These are phyloP conservation scores for Calocera viscosa DNA, from an alignment of 768 basidiomycete genomes.

Conservation along the genomic window DNA sequence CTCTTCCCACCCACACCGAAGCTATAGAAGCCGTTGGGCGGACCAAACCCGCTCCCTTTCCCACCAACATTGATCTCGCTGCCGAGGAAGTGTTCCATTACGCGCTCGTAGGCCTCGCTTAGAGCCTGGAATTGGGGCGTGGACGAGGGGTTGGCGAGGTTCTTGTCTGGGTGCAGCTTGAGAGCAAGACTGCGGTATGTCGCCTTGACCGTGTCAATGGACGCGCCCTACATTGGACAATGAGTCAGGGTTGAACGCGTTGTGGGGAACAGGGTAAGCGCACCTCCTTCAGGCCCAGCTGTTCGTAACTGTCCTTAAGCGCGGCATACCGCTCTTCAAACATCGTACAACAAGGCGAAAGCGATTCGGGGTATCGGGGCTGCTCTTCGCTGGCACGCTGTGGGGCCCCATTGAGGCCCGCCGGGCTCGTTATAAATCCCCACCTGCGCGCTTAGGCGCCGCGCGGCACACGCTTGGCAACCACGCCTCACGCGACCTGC, in stretches of 20 bases:
- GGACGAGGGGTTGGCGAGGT: slow-evolving; percentile 49
- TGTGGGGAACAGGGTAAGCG: not conserved
- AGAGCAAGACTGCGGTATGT: slow-evolving; percentile 60
- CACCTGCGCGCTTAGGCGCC: not conserved
- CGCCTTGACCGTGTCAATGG: slow-evolving; percentile 51
- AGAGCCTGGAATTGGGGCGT: slow-evolving; percentile 58
- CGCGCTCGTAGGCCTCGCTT: slow-evolving; percentile 52
- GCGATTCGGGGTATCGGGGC: not conserved
- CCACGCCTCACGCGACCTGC: slow-evolving; percentile 7
- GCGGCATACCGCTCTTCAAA: not conserved
- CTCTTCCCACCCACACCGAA: not conserved
- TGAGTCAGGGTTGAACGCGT: slow-evolving; percentile 9
- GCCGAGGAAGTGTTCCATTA: slow-evolving; percentile 39
- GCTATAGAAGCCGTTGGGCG: slow-evolving; percentile 1
- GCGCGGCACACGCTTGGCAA: not conserved
- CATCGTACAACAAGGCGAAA: not conserved
- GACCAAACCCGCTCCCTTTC: not conserved
- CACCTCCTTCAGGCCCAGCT: slow-evolving; percentile 4
- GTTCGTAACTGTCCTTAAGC: not conserved
- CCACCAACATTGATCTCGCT: not conserved
- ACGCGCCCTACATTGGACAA: slow-evolving; percentile 36
- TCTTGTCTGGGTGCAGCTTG: slow-evolving; percentile 66
- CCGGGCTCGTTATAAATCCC: not conserved
- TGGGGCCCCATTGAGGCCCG: not conserved
- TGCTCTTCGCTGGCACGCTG: not conserved